phyloP scores from a whole-genome alignment of 1,139 yeast species.

The Williopsis jadinii region DNA sequence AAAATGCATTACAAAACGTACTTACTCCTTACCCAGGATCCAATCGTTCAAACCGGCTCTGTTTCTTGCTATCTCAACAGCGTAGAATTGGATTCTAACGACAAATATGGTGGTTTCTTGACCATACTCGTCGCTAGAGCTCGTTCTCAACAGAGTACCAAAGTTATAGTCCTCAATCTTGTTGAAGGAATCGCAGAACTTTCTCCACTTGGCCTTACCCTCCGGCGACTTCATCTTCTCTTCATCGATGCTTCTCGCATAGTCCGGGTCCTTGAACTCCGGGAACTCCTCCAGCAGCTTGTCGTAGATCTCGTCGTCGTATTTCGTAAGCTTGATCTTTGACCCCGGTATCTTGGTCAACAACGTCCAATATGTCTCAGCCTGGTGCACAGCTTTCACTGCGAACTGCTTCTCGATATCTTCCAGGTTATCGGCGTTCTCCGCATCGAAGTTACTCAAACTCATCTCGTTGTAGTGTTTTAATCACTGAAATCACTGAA shows the following conservation, averaged over 20 bases:
- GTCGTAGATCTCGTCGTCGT: slow-evolving; percentile 77
- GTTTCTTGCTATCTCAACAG: slow-evolving; percentile 92
- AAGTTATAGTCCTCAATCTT: slow-evolving; percentile 87
- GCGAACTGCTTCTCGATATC: slow-evolving; percentile 94
- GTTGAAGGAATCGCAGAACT: slow-evolving; percentile 76
- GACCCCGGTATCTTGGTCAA: slow-evolving; percentile 72
- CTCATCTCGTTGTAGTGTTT: background rate
- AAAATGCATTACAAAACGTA: background rate
- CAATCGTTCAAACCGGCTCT: slow-evolving; percentile 89
- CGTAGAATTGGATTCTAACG: slow-evolving; percentile 89
- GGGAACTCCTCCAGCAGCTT: slow-evolving; percentile 73
- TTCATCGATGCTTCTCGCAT: slow-evolving; percentile 57
- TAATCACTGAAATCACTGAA: no score
- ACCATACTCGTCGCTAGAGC: slow-evolving; percentile 64
- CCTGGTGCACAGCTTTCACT: slow-evolving; percentile 94
- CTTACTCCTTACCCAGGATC: slow-evolving; percentile 37
- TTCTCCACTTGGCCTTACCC: slow-evolving; percentile 91
- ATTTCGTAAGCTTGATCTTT: slow-evolving; percentile 65
- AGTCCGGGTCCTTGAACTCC: slow-evolving; percentile 58
- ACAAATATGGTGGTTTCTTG: slow-evolving; percentile 85
- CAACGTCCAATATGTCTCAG: slow-evolving; percentile 88
- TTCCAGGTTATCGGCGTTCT: slow-evolving; percentile 53
- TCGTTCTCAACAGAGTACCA: slow-evolving; percentile 83
- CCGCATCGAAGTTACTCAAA: slow-evolving; percentile 39
- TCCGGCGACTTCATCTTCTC: slow-evolving; percentile 71